These are phyloP conservation scores for Populus ilicifolia DNA, from an alignment of 345 rosid genomes.

Conservation along the genomic window DNA sequence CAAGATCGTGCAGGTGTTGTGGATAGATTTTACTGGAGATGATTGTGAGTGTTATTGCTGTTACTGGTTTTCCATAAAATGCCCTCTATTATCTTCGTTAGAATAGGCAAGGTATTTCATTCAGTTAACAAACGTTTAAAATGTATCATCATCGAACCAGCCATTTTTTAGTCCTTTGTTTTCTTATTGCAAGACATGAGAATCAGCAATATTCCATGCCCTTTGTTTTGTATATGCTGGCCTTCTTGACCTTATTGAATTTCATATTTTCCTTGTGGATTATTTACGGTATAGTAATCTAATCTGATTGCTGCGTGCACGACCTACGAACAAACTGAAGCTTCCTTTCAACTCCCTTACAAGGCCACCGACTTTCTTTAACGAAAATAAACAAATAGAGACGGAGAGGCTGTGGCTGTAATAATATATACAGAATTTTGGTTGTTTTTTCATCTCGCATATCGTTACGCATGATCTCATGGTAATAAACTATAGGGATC, in stretches of 20 bases:
- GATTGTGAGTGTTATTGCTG: constrained; percentile 13
- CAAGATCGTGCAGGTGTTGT: constrained; percentile 17
- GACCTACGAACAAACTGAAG: no score
- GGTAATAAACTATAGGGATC: no score
- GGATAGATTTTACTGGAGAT: constrained; percentile 17
- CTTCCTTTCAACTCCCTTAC: no score
- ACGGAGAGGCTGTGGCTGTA: no score
- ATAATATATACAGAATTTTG: no score
- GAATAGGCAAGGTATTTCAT: not conserved
- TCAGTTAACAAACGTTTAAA: not conserved
- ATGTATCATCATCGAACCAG: not conserved
- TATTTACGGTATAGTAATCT: not conserved
- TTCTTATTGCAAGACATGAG: not conserved
- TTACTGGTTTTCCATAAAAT: not conserved
- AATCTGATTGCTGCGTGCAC: not conserved
- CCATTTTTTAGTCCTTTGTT: not conserved
- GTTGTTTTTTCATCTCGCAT: no score
- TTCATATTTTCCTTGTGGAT: not conserved
- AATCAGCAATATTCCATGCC: not conserved
- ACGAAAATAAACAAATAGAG: no score
- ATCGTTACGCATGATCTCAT: no score
- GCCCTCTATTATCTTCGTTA: not conserved
- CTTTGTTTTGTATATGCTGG: constrained; percentile 1
- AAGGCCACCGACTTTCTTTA: no score
- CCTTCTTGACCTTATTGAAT: not conserved